These are phyloP conservation scores for Fomitopsis palustris DNA, from an alignment of 1,284 basidiomycete genomes.

Conservation along the genomic window DNA sequence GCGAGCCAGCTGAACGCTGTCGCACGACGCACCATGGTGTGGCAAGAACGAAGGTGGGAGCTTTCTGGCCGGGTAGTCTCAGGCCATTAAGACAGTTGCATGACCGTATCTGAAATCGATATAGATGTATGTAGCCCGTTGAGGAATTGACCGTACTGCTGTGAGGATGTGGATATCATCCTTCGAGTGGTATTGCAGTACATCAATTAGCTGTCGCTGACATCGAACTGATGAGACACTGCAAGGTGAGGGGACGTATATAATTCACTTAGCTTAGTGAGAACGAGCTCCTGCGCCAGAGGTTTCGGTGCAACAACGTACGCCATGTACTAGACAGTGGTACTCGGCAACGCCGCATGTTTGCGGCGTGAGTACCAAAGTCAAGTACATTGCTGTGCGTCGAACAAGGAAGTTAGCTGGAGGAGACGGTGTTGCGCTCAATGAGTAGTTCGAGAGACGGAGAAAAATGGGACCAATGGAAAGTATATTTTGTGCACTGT, in stretches of 20 bases:
- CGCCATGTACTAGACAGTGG: constrained; percentile 1
- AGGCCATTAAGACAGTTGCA: background rate
- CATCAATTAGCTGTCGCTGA: background rate
- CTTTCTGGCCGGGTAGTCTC: constrained; percentile 35
- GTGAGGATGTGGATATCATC: background rate
- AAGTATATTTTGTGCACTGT: no score
- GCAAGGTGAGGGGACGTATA: no score
- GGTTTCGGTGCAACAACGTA: background rate
- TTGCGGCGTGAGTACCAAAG: constrained; percentile 2
- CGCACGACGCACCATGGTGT: constrained; percentile 54
- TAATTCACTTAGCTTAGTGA: no score
- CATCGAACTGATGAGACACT: background rate
- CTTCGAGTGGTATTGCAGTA: background rate
- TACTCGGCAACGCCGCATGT: background rate
- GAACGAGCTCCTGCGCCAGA: no score
- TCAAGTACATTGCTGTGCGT: background rate
- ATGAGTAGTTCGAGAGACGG: no score
- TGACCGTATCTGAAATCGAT: background rate
- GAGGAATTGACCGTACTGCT: no score
- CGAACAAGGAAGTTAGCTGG: background rate
- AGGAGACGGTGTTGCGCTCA: background rate
- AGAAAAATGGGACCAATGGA: no score
- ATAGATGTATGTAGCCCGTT: no score
- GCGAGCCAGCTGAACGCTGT: constrained; percentile 44
- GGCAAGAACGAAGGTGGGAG: constrained; percentile 37